These are phyloP conservation scores for Mycena capillaripes DNA, from an alignment of 768 basidiomycete species.

Conservation along the genomic window DNA sequence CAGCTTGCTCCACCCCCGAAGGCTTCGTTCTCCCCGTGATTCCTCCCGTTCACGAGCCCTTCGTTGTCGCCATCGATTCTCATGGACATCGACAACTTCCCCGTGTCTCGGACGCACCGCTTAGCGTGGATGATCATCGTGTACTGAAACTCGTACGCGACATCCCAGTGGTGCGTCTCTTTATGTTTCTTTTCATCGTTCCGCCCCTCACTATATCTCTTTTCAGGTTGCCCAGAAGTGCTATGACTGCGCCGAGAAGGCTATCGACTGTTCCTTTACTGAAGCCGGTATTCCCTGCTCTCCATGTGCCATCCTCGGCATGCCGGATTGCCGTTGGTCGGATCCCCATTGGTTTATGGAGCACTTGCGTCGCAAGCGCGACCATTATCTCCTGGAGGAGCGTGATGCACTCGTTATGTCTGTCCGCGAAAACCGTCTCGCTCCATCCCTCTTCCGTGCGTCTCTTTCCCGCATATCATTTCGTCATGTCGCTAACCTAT, in stretches of 20 bases:
- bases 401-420: neutral
- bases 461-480: neutral
- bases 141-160: no score
- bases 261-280: neutral
- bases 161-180: no score
- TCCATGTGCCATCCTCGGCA: neutral
- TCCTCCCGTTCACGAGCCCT: no score
- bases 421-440: neutral
- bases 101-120: no score
- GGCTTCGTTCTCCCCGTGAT: no score
- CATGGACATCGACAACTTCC: no score
- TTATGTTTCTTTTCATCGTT: no score
- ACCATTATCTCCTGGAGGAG: neutral
- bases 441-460: neutral
- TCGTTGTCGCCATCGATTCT: no score
- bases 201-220: no score
- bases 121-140: no score
- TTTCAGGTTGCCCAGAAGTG: no score
- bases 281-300: slow-evolving; percentile 9
- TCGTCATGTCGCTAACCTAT: neutral
- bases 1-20: no score
- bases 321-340: neutral
- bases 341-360: neutral
- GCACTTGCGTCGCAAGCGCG: neutral
- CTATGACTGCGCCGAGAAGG: neutral